phyloP scores from a whole-genome alignment of 306 rosid genomes.

The Begonia peltatifolia region DNA sequence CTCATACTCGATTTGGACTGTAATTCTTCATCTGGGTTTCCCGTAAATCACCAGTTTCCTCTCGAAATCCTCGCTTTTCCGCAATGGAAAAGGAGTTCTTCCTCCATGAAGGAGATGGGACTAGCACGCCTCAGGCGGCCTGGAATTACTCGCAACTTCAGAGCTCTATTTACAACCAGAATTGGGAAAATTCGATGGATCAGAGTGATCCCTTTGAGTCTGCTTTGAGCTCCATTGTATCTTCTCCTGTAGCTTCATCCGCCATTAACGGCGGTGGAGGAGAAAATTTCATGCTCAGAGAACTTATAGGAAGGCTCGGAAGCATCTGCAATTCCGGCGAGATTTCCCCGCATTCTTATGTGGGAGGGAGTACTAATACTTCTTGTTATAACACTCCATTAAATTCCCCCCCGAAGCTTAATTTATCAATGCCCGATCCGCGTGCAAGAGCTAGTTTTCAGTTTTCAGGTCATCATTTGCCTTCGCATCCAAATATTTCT shows the following conservation, averaged over 20 bases:
- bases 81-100: constrained; percentile 12
- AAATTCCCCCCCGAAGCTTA: constrained; percentile 44
- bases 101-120: constrained; percentile 4
- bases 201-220: constrained; percentile 50
- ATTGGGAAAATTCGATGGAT: constrained; percentile 39
- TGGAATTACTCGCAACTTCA: constrained; percentile 20
- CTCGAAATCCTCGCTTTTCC: neutral
- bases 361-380: constrained; percentile 19
- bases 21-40: constrained; percentile 17
- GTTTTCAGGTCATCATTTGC: constrained; percentile 9
- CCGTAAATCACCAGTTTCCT: neutral
- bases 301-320: constrained; percentile 38
- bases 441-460: constrained; percentile 18
- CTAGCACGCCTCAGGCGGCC: neutral
- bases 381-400: constrained; percentile 43
- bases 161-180: constrained; percentile 18
- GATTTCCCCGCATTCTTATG: constrained; percentile 25
- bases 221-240: constrained; percentile 42
- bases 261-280: constrained; percentile 13
- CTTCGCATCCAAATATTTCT: constrained; percentile 18
- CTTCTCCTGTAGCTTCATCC: constrained; percentile 36
- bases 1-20: constrained; percentile 6
- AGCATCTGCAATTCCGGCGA: constrained; percentile 37
- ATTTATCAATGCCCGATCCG: constrained; percentile 20
- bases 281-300: constrained; percentile 27